Conservation (phyloP, 768 basidiomycete species). For the Tylopilus vinaceipallidus region DNA sequence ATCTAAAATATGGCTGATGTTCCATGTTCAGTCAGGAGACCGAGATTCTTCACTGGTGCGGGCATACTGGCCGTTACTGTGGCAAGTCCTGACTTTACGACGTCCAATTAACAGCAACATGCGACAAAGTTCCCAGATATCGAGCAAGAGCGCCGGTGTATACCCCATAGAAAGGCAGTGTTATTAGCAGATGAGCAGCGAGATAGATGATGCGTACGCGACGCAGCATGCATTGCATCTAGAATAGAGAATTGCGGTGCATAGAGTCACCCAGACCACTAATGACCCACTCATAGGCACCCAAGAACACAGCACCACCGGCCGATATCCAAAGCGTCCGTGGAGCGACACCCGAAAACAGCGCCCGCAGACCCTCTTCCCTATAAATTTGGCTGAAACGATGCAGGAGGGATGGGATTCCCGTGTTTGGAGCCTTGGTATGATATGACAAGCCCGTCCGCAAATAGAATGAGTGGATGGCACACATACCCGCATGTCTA, state of each 20-base stretch:
- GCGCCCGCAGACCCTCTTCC: conserved; percentile 66
- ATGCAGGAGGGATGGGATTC: conserved; percentile 51
- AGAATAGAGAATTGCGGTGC: neutral
- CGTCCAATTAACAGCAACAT: too few relatives aligned
- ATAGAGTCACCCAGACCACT: too few relatives aligned
- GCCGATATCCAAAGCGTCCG: conserved; percentile 95
- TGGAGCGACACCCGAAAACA: conserved; percentile 87
- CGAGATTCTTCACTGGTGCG: too few relatives aligned
- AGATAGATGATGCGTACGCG: neutral
- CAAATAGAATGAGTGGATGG: neutral
- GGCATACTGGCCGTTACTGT: too few relatives aligned
- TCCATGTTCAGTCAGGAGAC: too few relatives aligned
- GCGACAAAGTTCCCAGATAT: too few relatives aligned
- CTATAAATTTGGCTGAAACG: conserved; percentile 67
- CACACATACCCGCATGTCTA: conserved; percentile 72
- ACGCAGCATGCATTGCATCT: neutral
- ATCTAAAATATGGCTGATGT: too few relatives aligned
- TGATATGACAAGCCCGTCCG: neutral
- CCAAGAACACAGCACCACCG: conserved; percentile 95
- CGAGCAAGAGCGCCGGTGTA: too few relatives aligned
- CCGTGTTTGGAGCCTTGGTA: conserved; percentile 47
- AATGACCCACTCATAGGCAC: conserved; percentile 88
- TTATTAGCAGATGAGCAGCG: neutral
- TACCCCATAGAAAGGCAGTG: neutral
- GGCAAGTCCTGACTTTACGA: too few relatives aligned